Evolutionary conservation across 768 basidiomycete species (phyloP), one percentile per base, ranked within the genome.

Genomic region (Tylopilus plumbeoviolaceoides): DNA sequence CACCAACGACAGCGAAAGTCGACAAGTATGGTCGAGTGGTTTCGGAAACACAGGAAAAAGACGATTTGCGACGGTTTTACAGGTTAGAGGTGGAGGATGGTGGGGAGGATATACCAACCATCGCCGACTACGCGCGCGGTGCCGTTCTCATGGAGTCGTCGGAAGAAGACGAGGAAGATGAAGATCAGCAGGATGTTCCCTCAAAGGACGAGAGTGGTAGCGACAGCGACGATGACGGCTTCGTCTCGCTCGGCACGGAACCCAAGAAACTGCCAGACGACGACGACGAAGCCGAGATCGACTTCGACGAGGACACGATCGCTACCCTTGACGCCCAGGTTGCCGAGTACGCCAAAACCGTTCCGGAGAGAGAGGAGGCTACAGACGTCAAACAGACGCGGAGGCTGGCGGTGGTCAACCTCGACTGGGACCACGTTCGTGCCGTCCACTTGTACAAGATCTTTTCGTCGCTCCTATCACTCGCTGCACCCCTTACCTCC

Each of bases 351-450:
- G 67, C 76, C 35, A 71, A 80, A 59, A 62, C 66, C 18, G 67
- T 72, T 4, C 78, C 81, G 48, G 75, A 77, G 10, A 76, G 78
- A 21, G 73, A 75, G 3, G 72, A 69, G 63, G 64, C 5, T 67
- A 59, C 73, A 2, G 76, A 72, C 9, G 69, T 74, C 10, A 68
- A 74, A 44, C 68, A 62, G 10, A 93, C 92, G 2, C 77, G 73
- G 50, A 79, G 95, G 21, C 66, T 99, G 7, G 97, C 95, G 1
- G 80, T 88, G 42, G 95, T 98, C 58, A 98, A 98, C 67, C 80
- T 98, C 47, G 97, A 99, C 71, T 99, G 97, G 97, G 97, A 98
- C 68, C 82, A 98, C 70, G 83, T 98, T 47, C 87, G 88, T 50
- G 92, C 95, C 0, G 73, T 73, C 18, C 94, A 98, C 66, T 74